Evolutionary conservation across 495 filamentous ascomycete genomes (phyloP), one percentile per base, ranked within the genome.

Genomic region (Ascodesmis nigricans): DNA sequence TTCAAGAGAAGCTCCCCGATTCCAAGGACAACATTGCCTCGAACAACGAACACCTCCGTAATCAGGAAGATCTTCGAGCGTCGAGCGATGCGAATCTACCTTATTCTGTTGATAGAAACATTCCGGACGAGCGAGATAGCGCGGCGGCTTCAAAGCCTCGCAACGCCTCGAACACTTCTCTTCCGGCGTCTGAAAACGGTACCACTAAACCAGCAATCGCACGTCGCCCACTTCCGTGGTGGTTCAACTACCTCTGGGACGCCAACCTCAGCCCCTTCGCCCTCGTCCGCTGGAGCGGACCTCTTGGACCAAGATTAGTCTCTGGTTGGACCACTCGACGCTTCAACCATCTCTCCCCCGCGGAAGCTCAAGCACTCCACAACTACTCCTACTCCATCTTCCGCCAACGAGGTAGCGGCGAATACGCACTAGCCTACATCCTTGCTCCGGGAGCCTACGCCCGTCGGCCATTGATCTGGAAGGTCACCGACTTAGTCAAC

Each of bases 351-450:
- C 61, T 97, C 1, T 80, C 79, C 0, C 48, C 63, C 3, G 75
- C 74, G 19, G 84, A 97, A 56, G 71, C 76, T 19, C 66, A 80
- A 38, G 78, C 75, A 0, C 62, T 97, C 4, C 87, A 97, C 48
- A 68, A 75, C 42, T 97, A 97, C 54, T 70, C 78, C 3, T 97
- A 93, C 57, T 75, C 77, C 1, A 73, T 97, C n/a, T 95, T 95
- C 63, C 71, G 72, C 29, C 77, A 87, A 44, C 66, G 72, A 13
- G 87, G 90, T n/a, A 80, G 73, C 38, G 84, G 90, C 31, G 87
- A 97, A 52, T 97, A 95, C 52, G 90, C 74, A 0, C 67, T 97
- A 0, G 69, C 83, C 5, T 93, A 93, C 48, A 68, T 97, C 21
- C 67, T 95, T 7, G 87, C 90, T 0, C 87, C 87, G 0, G 87